Base-by-base conservation (phyloP, 2,329 filamentous ascomycete genomes). In the Paecilomyces formosus region DNA sequence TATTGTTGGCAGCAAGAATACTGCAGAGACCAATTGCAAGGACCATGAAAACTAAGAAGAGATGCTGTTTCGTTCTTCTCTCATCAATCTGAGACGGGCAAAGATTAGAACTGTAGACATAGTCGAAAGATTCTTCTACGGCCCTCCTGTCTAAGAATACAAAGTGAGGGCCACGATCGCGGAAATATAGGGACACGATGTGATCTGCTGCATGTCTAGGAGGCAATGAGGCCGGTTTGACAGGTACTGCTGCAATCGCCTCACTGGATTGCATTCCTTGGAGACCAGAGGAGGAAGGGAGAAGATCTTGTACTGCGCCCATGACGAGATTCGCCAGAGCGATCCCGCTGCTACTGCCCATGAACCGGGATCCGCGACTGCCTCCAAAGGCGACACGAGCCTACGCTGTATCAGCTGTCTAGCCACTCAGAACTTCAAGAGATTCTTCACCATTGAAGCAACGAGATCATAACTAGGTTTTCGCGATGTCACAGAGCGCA, bases 291-390 rank as follows among this genome's bases (percentile, higher is more conserved):
- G 61, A 57, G 26, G 33, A 57, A 21, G 62, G 31, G 39, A 15
- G 18, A 33, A 65, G 62, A 22, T 60, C 54, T 13, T 57, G 58
- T 39, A 73, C 68, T 13, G 70, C 65, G 53, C 67, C 66, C 62
- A 73, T 69, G n/a, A 72, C 71, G 61, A 73, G 57, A 61, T 66
- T 70, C 7, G 70, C 70, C 39, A 73, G 65, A 1, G 66, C 70
- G 54, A 73, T 66, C 45, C 70, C 70, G 55, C 70, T 70, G 59
- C 68, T 70, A 45, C 65, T 63, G 35, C 70, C 70, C 60, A 73
- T 56, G 58, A 72, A 73, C 22, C 67, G 66, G 35, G 35, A 39
- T n/a, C 13, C 35, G n/a, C 22, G 70, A 66, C 55, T 72, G 62
- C 50, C 33, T 58, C 35, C 24, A 35, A 57, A 30, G 58, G 57